A percentile compares a stretch with the other conserved stretches of the same genome.
phyloP scores from a whole-genome alignment of 768 basidiomycete genomes.

The Boletus coccyginus region DNA sequence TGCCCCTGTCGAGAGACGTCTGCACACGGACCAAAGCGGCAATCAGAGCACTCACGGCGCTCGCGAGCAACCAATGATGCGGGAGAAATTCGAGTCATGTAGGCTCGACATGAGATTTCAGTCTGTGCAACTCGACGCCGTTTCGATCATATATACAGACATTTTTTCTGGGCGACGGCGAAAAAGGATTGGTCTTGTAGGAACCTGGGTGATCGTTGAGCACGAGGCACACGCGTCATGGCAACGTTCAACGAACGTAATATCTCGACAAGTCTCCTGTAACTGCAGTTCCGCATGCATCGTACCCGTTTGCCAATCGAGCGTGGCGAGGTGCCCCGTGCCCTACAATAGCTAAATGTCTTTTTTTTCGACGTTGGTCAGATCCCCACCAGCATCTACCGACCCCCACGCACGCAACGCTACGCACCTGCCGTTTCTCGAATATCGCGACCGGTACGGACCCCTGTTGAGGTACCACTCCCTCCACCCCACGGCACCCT shows the following conservation, averaged over 20 bases:
- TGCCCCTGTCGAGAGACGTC: constrained; percentile 55
- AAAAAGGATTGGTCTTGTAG: constrained; percentile 91
- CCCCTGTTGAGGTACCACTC: constrained; percentile 86
- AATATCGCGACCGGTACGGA: constrained; percentile 81
- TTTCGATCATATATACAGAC: constrained; percentile 94
- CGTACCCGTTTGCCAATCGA: constrained; percentile 88
- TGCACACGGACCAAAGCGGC: background rate
- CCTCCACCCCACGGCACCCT: constrained; percentile 72
- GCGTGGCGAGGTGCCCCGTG: constrained; percentile 85
- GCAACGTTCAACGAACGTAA: constrained; percentile 58
- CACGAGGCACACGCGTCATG: background rate
- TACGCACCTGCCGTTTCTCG: constrained; percentile 79
- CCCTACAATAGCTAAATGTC: constrained; percentile 86
- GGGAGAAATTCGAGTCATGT: constrained; percentile 89
- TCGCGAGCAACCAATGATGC: constrained; percentile 94
- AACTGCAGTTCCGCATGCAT: constrained; percentile 87
- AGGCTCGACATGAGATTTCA: constrained; percentile 84
- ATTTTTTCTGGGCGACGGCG: constrained; percentile 92
- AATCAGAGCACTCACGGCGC: constrained; percentile 49
- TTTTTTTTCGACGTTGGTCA: constrained; percentile 21
- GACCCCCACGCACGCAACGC: no score
- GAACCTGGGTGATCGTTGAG: constrained; percentile 48
- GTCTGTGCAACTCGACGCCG: constrained; percentile 87
- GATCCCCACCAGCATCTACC: background rate
- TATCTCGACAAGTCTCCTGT: constrained; percentile 86